A percentile compares a stretch with the other conserved stretches of the same genome.
Evolutionary conservation across 441 rosid species (phyloP).

Genomic region (Populus hybrid): DNA sequence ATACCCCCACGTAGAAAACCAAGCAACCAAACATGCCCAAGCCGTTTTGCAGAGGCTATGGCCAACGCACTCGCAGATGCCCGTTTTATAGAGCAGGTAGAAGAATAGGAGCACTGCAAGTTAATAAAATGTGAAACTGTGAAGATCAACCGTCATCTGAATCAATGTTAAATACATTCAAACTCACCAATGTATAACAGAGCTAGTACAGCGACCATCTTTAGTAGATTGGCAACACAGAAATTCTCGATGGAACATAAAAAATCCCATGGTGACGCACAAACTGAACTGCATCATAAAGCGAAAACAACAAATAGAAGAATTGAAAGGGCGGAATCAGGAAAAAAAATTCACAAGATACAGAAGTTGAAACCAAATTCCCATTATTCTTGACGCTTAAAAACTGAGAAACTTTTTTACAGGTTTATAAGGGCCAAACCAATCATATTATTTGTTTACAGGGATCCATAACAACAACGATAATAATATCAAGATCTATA

Average conservation of each 20-base stretch:
- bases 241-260: slow-evolving; percentile 48
- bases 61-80: slow-evolving; percentile 40
- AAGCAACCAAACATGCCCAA: slow-evolving; percentile 36
- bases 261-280: slow-evolving; percentile 50
- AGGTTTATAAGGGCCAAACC: no score
- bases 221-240: slow-evolving; percentile 47
- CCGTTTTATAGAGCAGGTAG: slow-evolving; percentile 39
- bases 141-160: neutral
- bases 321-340: neutral
- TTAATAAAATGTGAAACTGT: neutral
- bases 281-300: slow-evolving; percentile 29
- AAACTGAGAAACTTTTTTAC: no score
- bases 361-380: no score
- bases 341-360: neutral
- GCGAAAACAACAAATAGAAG: neutral
- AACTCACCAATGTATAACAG: slow-evolving; percentile 33
- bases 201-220: slow-evolving; percentile 34
- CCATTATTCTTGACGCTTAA: no score
- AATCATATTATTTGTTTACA: no score
- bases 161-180: neutral
- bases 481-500: no score
- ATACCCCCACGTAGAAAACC: slow-evolving; percentile 32
- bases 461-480: no score
- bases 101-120: slow-evolving; percentile 41
- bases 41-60: slow-evolving; percentile 36